These are phyloP conservation scores for Fusarium paranaense DNA, from an alignment of 2,329 filamentous ascomycete species.

Conservation along the genomic window DNA sequence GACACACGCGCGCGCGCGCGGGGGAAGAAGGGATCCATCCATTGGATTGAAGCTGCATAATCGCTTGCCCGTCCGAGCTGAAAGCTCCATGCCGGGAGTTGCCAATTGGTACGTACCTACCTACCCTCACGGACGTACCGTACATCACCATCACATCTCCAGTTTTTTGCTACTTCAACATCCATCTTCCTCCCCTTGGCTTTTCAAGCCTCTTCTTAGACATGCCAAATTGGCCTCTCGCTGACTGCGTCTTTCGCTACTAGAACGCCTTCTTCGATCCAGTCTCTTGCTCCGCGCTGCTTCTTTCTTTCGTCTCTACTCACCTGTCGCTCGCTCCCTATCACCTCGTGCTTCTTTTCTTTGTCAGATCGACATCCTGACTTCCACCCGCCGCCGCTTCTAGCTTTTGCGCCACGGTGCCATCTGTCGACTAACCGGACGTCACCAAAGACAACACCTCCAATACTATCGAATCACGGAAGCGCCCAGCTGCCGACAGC, in stretches of 20 bases:
- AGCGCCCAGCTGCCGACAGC: slow-evolving; percentile 16
- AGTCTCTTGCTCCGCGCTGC: not conserved
- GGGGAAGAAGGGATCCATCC: slow-evolving; percentile 1
- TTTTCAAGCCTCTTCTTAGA: slow-evolving; percentile 1
- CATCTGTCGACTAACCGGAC: slow-evolving; percentile 28
- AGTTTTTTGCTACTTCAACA: slow-evolving; percentile 13
- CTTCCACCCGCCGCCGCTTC: slow-evolving; percentile 12
- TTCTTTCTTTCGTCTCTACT: slow-evolving; percentile 8
- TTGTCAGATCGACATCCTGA: slow-evolving; percentile 32
- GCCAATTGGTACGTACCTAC: slow-evolving; percentile 38
- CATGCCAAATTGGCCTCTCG: slow-evolving; percentile 27
- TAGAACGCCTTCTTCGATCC: slow-evolving; percentile 17
- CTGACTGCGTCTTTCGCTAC: slow-evolving; percentile 20
- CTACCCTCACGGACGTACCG: slow-evolving; percentile 15
- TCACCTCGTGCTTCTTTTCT: slow-evolving; percentile 14
- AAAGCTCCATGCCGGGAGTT: slow-evolving; percentile 6
- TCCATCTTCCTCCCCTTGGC: slow-evolving; percentile 11
- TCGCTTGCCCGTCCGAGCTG: slow-evolving; percentile 7
- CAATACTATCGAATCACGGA: slow-evolving; percentile 32
- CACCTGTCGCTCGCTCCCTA: slow-evolving; percentile 28
- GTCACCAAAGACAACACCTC: slow-evolving; percentile 29
- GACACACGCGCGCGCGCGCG: not conserved
- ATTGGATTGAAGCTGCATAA: slow-evolving; percentile 13
- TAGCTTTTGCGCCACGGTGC: slow-evolving; percentile 38
- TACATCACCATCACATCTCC: slow-evolving; percentile 31